Base-by-base conservation (phyloP, 2,329 filamentous ascomycete genomes). In the Penicillium polonicum region DNA sequence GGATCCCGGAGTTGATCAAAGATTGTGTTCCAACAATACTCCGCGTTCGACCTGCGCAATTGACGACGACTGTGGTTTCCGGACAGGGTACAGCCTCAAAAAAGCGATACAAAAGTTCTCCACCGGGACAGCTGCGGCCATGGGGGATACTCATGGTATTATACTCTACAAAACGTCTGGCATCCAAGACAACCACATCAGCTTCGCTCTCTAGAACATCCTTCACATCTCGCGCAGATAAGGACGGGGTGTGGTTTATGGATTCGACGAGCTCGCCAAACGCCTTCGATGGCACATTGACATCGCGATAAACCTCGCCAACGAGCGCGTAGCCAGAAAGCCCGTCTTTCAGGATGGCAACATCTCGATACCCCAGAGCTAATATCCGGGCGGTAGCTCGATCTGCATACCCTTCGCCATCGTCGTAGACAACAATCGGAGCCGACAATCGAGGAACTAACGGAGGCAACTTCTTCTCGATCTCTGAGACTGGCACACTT, bases 11-110 rank as follows among this genome's bases (percentile, higher is more conserved):
- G 31, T 71, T 71, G 33, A 72, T 57, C 39, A 72, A 59, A 12
- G 68, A 68, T 55, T 72, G 70, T 1, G 70, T 63, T 0, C 70
- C 70, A 27, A 72, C 38, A 45, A 72, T 70, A 50, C 68, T 68
- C n/a, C 70, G 67, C 3, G 70, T 72, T n/a, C 70, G 67, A 38
- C 70, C 70, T 2, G 70, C 70, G 42, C 70, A 72, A 44, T 72
- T 66, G 15, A 72, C 69, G 9, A 72, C 49, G 23, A 72, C 67
- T 0, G 63, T 70, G 3, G 69, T 72, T 17, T 58, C 56, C 2
- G 68, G 59, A 15, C 60, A 64, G 0, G 68, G 63, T 17, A 60
- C 68, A 9, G 61, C 66, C 31, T 72, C 68, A 21, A 72, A 68
- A n/a, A 71, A 45, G 25, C 69, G 68, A 61, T 70, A 71, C 1